Evolutionary conservation across 2,329 filamentous ascomycete species (phyloP).

Genomic region (Colletotrichum endophyticum): DNA sequence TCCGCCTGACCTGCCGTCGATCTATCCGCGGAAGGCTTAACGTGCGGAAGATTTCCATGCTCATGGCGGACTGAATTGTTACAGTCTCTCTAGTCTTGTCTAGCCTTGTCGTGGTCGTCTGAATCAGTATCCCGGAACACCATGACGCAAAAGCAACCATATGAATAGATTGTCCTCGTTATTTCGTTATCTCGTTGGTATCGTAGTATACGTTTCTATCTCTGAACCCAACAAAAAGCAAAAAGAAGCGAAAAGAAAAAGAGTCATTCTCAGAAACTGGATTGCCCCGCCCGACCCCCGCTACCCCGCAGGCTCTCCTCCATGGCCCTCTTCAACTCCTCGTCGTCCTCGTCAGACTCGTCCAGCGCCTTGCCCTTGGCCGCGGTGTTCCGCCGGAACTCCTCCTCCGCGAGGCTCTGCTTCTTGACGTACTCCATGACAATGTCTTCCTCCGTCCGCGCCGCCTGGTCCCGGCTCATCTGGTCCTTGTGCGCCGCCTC

Average conservation of each 20-base stretch:
- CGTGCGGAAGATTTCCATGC: not conserved
- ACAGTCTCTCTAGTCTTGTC: not conserved
- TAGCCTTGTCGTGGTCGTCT: not conserved
- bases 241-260: not conserved
- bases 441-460: conserved; percentile 71
- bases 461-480: conserved; percentile 42
- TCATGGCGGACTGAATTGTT: not conserved
- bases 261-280: conserved; percentile 4
- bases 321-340: conserved; percentile 60
- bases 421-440: conserved; percentile 79
- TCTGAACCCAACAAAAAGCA: not conserved
- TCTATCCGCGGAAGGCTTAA: not conserved
- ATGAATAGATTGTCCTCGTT: not conserved
- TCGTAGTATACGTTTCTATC: conserved; percentile 12
- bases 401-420: conserved; percentile 75
- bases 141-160: not conserved
- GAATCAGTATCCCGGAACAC: not conserved
- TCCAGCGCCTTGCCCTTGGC: conserved; percentile 39
- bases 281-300: conserved; percentile 21
- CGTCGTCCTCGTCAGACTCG: conserved; percentile 47
- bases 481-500: conserved; percentile 49
- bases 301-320: conserved; percentile 58
- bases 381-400: conserved; percentile 41
- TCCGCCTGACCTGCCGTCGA: not conserved
- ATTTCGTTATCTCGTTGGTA: conserved; percentile 11